Percentiles rank a stretch among this genome's conserved stretches.
phyloP scores from a whole-genome alignment of 1,284 basidiomycete genomes.

The Cutaneotrichosporon dermatis region DNA sequence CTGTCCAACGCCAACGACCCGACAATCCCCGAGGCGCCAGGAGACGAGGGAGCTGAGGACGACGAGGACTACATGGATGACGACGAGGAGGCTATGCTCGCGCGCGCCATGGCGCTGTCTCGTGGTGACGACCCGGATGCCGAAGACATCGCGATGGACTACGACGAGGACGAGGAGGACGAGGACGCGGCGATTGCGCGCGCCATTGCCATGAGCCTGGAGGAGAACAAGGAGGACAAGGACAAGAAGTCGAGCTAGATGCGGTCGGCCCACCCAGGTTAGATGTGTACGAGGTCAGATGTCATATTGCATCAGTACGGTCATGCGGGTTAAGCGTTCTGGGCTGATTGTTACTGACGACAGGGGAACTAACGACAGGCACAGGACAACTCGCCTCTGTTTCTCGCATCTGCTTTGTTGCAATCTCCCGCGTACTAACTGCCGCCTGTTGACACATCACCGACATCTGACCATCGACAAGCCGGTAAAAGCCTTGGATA shows the following conservation, averaged over 20 bases:
- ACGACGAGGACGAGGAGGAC: conserved; percentile 41
- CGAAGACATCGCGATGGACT: conserved; percentile 42
- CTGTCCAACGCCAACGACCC: conserved; percentile 28
- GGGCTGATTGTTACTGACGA: no score
- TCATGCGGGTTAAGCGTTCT: not conserved
- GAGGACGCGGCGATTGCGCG: conserved; percentile 61
- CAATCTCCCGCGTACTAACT: no score
- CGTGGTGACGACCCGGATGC: conserved; percentile 32
- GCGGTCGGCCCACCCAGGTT: not conserved
- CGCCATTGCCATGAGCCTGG: conserved; percentile 61
- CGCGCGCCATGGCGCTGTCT: conserved; percentile 42
- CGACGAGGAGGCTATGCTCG: conserved; percentile 42
- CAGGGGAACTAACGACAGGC: no score
- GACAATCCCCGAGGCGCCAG: conserved; percentile 21
- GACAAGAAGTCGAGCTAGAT: not conserved
- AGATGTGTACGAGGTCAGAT: conserved; percentile 6
- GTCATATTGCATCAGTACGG: conserved; percentile 4
- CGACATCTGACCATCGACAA: no score
- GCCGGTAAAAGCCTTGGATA: no score
- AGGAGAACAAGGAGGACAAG: conserved; percentile 40
- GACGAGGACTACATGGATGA: conserved; percentile 20
- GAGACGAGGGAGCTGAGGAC: conserved; percentile 25
- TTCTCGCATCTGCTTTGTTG: no score
- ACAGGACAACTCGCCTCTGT: no score
- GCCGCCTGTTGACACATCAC: no score